These are phyloP conservation scores for Comarum palustre DNA, from an alignment of 306 rosid species.

Conservation along the genomic window DNA sequence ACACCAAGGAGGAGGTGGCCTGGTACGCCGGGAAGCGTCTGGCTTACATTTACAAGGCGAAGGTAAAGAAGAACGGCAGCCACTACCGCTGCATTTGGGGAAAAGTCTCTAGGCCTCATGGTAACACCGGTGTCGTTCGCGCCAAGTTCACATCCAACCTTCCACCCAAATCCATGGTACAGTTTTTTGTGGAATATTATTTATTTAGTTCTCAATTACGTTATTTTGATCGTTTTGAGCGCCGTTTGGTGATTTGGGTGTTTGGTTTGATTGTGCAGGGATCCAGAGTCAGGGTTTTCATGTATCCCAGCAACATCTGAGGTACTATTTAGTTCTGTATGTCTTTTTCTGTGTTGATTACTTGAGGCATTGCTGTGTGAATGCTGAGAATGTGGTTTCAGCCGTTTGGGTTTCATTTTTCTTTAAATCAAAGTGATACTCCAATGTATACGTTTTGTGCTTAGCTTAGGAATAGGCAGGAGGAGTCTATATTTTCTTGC, in stretches of 20 bases:
- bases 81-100: conserved; percentile 91
- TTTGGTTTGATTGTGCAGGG: conserved; percentile 44
- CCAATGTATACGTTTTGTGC: not conserved
- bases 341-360: not conserved
- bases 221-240: not conserved
- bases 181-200: not conserved
- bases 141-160: conserved; percentile 77
- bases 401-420: not conserved
- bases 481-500: too few species aligned
- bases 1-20: conserved; percentile 73
- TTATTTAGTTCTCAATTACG: too few species aligned
- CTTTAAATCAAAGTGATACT: not conserved
- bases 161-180: conserved; percentile 86
- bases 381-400: not conserved
- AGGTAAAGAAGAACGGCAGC: conserved; percentile 62
- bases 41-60: conserved; percentile 82
- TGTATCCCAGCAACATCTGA: conserved; percentile 82
- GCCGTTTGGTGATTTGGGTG: not conserved
- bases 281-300: conserved; percentile 64
- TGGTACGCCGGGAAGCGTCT: conserved; percentile 73
- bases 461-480: not conserved
- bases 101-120: conserved; percentile 74
- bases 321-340: conserved; percentile 27
- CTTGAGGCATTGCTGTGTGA: not conserved
- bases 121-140: conserved; percentile 78